A percentile compares a stretch with the other conserved stretches of the same genome.
phyloP scores from a whole-genome alignment of 2,329 filamentous ascomycete genomes.

The Colletotrichum plurivorum region DNA sequence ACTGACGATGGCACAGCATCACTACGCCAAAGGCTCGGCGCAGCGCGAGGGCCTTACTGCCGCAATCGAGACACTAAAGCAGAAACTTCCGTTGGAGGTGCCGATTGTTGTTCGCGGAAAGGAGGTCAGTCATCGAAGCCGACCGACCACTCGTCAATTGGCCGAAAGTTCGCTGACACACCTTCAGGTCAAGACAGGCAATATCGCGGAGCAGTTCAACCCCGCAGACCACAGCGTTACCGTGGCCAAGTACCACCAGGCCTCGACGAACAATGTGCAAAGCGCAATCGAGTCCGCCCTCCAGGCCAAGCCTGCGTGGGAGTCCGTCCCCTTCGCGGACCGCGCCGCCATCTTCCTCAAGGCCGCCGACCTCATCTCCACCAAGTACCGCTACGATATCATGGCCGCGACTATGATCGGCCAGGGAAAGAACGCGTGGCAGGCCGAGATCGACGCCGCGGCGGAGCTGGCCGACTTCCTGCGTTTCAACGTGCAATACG shows the following conservation, averaged over 20 bases:
- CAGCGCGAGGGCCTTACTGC: constrained; percentile 83
- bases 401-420: constrained; percentile 97
- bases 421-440: constrained; percentile 98
- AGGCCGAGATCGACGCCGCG: constrained; percentile 97
- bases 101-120: constrained; percentile 89
- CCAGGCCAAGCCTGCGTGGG: constrained; percentile 89
- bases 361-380: constrained; percentile 90
- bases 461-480: constrained; percentile 95
- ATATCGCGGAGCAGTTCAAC: constrained; percentile 80
- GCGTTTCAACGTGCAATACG: constrained; percentile 94
- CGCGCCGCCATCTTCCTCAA: constrained; percentile 95
- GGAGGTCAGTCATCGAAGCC: constrained; percentile 66
- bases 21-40: constrained; percentile 86
- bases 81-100: constrained; percentile 79
- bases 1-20: constrained; percentile 75
- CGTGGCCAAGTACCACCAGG: constrained; percentile 88
- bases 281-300: constrained; percentile 88
- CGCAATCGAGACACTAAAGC: constrained; percentile 79
- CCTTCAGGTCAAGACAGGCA: constrained; percentile 74
- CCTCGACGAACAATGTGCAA: constrained; percentile 81
- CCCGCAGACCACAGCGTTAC: constrained; percentile 83
- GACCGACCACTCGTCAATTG: background rate
- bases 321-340: constrained; percentile 88
- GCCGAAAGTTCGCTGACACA: constrained; percentile 1
- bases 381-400: constrained; percentile 95